A percentile compares a stretch with the other conserved stretches of the same genome.
Conservation (phyloP, 1,284 basidiomycete species). For the Thecaphora thlaspeos region DNA sequence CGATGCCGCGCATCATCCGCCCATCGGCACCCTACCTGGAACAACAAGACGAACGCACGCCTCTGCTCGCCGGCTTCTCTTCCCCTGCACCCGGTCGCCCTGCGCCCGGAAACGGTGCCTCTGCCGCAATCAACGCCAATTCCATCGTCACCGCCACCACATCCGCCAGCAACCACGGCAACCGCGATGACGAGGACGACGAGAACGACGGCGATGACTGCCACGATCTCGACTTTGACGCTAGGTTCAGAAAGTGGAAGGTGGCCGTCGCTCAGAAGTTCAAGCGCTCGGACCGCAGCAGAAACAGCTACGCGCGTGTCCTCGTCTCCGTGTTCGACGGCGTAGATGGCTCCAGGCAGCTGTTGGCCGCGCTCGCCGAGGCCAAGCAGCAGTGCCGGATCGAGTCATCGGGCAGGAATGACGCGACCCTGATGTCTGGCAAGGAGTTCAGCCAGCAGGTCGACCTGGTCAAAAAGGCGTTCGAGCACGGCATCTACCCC, state of each 20-base stretch:
- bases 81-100: too few species aligned
- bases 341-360: neutral
- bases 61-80: conserved; percentile 12
- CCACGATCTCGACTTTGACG: conserved; percentile 41
- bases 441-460: conserved; percentile 30
- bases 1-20: neutral
- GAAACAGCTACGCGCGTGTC: conserved; percentile 3
- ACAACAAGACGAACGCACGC: conserved; percentile 13
- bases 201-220: neutral
- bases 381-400: neutral
- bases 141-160: too few species aligned
- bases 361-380: neutral
- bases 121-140: too few species aligned
- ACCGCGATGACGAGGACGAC: neutral
- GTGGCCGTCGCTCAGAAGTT: conserved; percentile 37
- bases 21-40: neutral
- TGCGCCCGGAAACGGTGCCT: too few species aligned
- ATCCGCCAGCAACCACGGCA: too few species aligned
- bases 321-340: conserved; percentile 28
- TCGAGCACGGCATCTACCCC: conserved; percentile 42
- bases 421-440: conserved; percentile 23
- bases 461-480: conserved; percentile 39
- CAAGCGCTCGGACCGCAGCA: conserved; percentile 1
- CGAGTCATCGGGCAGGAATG: neutral
- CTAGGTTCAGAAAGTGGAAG: conserved; percentile 39